Evolutionary conservation across 2,329 filamentous ascomycete genomes (phyloP), one percentile per base, ranked within the genome.

Genomic region (Apiospora hydei): DNA sequence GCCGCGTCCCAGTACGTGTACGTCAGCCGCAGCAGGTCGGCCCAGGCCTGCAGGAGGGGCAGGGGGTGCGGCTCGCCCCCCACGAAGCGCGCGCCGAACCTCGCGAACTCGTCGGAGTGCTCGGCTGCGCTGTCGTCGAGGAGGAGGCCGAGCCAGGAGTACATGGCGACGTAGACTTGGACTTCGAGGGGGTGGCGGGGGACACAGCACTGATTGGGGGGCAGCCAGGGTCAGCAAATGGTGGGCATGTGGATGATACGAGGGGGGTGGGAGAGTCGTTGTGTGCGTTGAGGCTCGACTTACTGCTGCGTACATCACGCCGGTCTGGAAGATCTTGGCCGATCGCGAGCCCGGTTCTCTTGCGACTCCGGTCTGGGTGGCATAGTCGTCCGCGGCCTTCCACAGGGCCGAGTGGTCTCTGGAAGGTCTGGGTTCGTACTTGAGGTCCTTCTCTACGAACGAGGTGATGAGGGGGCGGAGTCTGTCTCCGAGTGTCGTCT

Each of bases 161-260:
- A 78, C 47, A 81, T 77, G 21, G 79, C 78, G 14, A 80, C 74
- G 71, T 81, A 79, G 38, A 82, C 71, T 53, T 78, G 77, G 21
- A 80, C 73, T 21, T 80, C 75, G 3, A 64, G 8, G 18, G 57
- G 57, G 4, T 77, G 68, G 16, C 57, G n/a, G 18, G 57, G 57
- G 34, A 64, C 34, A 34, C 57, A 64, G 57, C 57, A 64, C 57
- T 64, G 5, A 8, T 34, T 5, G 3, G 34, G 0, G 1, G 4
- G 4, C 1, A 6, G 26, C 26, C 26, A 21, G 2, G 14, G 57
- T 64, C 18, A 64, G 34, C 57, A n/a, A 18, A 38, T 10, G 30
- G 34, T 38, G 18, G 13, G 53, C 18, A 21, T 4, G 14, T 41
- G 34, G 18, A 41, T 43, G 34, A 0, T 2, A n/a, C 1, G 34